Conservation (phyloP, 2,329 filamentous ascomycete species). For the Dactylellina parvicollis region DNA sequence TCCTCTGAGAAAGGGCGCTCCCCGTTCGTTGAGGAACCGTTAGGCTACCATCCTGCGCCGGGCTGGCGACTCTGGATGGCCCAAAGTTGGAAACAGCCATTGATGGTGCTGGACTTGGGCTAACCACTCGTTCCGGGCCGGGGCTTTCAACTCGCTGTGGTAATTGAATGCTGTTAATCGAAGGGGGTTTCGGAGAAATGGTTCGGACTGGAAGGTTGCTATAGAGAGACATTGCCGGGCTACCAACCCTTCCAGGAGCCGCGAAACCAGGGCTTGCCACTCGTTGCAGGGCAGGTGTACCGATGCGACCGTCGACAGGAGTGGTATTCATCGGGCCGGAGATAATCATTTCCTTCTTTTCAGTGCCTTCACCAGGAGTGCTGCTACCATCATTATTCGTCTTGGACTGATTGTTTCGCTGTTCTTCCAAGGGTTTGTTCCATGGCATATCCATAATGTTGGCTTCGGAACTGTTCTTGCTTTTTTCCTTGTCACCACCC, state of each 20-base stretch:
- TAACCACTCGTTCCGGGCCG: conserved; percentile 46
- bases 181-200: conserved; percentile 43
- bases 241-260: conserved; percentile 46
- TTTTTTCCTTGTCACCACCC: conserved; percentile 49
- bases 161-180: conserved; percentile 10
- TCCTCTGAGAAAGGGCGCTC: conserved; percentile 50
- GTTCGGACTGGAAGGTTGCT: conserved; percentile 32
- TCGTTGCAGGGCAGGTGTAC: conserved; percentile 44
- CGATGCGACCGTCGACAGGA: conserved; percentile 43
- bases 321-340: conserved; percentile 53
- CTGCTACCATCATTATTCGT: conserved; percentile 8
- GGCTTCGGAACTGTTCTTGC: conserved; percentile 21
- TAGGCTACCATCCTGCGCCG: conserved; percentile 37
- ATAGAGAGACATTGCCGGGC: conserved; percentile 41
- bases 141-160: conserved; percentile 45
- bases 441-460: conserved; percentile 55
- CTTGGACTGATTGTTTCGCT: conserved; percentile 4
- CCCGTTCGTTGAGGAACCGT: conserved; percentile 42
- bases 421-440: conserved; percentile 48
- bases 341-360: conserved; percentile 52
- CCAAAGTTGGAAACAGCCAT: conserved; percentile 39
- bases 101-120: conserved; percentile 42
- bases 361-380: conserved; percentile 13
- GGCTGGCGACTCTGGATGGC: conserved; percentile 47
- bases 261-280: conserved; percentile 46